Evolutionary conservation across 2,329 filamentous ascomycete species (phyloP), one percentile per base, ranked within the genome.

Genomic region (Trichoderma atroviride): DNA sequence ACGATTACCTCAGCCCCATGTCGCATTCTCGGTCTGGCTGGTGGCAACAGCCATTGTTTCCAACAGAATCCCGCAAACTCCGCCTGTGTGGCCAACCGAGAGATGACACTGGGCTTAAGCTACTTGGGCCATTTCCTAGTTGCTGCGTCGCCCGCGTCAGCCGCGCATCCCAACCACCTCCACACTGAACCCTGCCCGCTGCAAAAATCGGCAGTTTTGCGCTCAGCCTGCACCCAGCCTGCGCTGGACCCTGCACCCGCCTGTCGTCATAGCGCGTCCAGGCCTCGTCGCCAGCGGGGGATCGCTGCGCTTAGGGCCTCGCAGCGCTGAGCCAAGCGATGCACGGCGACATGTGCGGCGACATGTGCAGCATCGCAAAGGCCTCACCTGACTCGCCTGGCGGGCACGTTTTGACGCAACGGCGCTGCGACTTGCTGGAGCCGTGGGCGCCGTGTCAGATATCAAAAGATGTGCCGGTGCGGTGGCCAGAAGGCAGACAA

Each of bases 301-400:
- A 40, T 59, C 35, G 33, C 35, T 59, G 22, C 27, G 57, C 35
- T 22, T 16, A 22, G 57, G 33, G 57, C n/a, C 24, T 27, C 33
- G 13, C 37, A 35, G 40, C 33, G 62, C 52, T 31, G 62, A 43
- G 40, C 16, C 16, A 43, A n/a, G 16, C 40, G n/a, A n/a, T n/a
- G n/a, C n/a, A n/a, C n/a, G n/a, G n/a, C n/a, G n/a, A n/a, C n/a
- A 43, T 6, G 40, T 19, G n/a, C 40, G 40, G n/a, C 57, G 35
- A 53, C 62, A 65, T 65, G 62, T 66, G 62, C 62, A 50, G 62
- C 52, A 66, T 56, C 62, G 14, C 19, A 11, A 29, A 27, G 24
- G 52, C 62, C 57, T 66, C 62, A 66, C 35, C 62, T 66, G 62
- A 66, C 62, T 66, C 52, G 62, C n/a, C 16, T 16, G 31, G 31